These are phyloP conservation scores for Mollisia scopiformis DNA, from an alignment of 2,329 filamentous ascomycete species.

Conservation along the genomic window DNA sequence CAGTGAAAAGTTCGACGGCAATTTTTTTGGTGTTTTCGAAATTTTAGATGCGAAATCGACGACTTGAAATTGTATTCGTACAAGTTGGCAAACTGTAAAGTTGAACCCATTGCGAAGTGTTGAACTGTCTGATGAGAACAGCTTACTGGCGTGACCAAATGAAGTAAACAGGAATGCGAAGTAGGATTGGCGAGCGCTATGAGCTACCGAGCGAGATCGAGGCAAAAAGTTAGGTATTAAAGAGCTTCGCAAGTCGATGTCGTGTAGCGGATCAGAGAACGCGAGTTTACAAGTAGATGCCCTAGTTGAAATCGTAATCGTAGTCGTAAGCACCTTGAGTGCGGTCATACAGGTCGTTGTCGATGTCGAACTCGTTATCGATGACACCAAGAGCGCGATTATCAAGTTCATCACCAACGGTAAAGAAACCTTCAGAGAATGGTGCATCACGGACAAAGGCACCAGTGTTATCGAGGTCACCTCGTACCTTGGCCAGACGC, in stretches of 20 bases:
- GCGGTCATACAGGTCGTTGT: neutral
- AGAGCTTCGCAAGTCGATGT: too few species aligned
- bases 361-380: conserved; percentile 8
- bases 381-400: conserved; percentile 16
- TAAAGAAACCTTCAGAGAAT: neutral
- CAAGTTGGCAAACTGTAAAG: neutral
- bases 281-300: too few species aligned
- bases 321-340: too few species aligned
- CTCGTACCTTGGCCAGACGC: conserved; percentile 14
- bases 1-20: too few species aligned
- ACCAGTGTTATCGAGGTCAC: conserved; percentile 5
- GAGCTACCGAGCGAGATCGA: neutral
- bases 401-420: neutral
- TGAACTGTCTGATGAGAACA: neutral
- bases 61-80: neutral
- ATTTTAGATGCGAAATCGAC: neutral
- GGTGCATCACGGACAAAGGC: neutral
- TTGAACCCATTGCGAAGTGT: neutral
- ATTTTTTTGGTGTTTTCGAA: neutral
- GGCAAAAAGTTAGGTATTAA: neutral
- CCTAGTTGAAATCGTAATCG: too few species aligned
- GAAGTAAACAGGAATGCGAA: neutral
- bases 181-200: neutral
- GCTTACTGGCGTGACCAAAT: neutral
- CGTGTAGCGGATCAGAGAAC: too few species aligned